Percentiles rank a stretch among this genome's conserved stretches.
phyloP scores from a whole-genome alignment of 768 basidiomycete genomes.

The Tephrocybe sp. region DNA sequence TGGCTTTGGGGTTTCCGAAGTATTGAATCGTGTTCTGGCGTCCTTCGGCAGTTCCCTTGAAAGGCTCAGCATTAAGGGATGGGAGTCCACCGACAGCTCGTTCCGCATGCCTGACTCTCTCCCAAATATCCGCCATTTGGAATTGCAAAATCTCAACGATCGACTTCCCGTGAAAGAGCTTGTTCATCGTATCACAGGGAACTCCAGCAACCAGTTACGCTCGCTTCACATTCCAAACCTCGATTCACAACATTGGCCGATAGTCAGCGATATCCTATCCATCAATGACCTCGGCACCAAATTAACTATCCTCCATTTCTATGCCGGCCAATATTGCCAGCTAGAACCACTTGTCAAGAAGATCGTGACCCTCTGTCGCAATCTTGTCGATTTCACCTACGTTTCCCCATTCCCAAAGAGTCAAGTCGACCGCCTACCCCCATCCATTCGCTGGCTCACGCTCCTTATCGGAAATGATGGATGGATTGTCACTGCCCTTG shows the following conservation, averaged over 20 bases:
- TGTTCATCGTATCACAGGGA: background rate
- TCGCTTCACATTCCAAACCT: background rate
- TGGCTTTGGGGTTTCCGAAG: background rate
- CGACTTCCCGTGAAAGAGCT: background rate
- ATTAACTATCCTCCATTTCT: background rate
- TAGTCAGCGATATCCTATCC: background rate
- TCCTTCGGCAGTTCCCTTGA: background rate
- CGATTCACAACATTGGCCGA: background rate
- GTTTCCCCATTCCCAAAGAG: background rate
- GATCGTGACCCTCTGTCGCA: background rate
- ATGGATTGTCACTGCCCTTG: background rate
- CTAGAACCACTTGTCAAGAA: background rate
- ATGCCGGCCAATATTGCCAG: background rate
- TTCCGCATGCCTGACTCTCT: background rate
- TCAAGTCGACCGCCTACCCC: background rate
- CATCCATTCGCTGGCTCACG: background rate
- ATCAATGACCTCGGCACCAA: background rate
- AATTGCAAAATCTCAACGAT: background rate
- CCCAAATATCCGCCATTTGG: background rate
- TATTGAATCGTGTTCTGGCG: background rate
- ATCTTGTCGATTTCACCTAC: background rate
- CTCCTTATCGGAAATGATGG: background rate
- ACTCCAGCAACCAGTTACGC: background rate
- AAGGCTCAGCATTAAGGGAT: no score
- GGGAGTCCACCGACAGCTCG: no score